These are phyloP conservation scores for Amanita jacksonii DNA, from an alignment of 768 basidiomycete genomes.

Conservation along the genomic window DNA sequence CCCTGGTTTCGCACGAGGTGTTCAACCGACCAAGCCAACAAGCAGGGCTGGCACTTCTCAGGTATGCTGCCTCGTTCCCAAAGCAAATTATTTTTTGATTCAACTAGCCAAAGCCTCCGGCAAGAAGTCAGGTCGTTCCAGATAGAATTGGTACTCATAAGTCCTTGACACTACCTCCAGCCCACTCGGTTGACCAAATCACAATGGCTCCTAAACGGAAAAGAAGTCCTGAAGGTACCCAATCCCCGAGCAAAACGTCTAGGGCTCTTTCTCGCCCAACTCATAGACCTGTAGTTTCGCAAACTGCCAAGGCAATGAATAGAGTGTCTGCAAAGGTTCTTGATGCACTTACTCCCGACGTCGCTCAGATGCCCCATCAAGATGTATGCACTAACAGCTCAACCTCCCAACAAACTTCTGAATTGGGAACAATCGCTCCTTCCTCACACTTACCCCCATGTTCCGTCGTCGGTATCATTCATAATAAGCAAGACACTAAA, in stretches of 20 bases:
- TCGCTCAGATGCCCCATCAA: no score
- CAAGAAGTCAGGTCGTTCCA: neutral
- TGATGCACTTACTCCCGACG: no score
- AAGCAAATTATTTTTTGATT: no score
- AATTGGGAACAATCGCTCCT: neutral
- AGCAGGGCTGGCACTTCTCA: no score
- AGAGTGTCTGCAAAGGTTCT: no score
- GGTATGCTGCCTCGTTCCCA: no score
- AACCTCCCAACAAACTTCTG: neutral
- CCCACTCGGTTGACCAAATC: neutral
- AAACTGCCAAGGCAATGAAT: neutral
- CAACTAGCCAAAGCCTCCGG: no score
- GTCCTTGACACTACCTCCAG: neutral
- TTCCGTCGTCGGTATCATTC: no score
- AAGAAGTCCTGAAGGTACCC: constrained; percentile 23
- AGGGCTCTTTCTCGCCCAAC: constrained; percentile 20
- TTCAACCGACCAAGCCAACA: neutral
- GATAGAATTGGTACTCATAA: neutral
- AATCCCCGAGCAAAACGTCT: constrained; percentile 18
- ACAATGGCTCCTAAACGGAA: constrained; percentile 30
- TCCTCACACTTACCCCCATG: neutral
- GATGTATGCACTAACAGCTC: no score
- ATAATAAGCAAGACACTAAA: neutral
- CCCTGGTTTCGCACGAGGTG: neutral
- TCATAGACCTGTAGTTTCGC: constrained; percentile 14